Evolutionary conservation across 805 yeast genomes (phyloP), one percentile per base, ranked within the genome.

Genomic region (Kodamaea sagamina): DNA sequence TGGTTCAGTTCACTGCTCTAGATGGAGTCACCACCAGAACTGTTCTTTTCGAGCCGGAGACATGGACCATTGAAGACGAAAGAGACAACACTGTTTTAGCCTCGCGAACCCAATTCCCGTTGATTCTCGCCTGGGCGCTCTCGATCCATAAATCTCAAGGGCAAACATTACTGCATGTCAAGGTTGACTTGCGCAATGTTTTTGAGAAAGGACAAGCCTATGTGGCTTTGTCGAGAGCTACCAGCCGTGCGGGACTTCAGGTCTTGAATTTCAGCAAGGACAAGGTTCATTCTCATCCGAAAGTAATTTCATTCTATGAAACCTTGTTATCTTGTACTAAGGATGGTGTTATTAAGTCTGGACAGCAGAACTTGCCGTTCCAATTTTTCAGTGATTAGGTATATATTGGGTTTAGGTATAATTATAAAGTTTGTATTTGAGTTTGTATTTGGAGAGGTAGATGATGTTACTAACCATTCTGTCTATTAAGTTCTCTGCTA

Each of bases 121-220:
- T 93, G 41, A 82, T 92, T 53, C 68, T 90, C n/a, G 96, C 99
- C 0, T 93, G 98, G 97, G 89, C 99, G 0, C 64, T 93, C 34
- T 89, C 97, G 0, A 90, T 93, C 35, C 99, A 93, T 60, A 92
- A 93, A 65, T 82, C 97, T 0, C 99, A 92, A 61, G 99, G 99
- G 1, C 90, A 92, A 63, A 86, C 98, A 0, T 63, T 89, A 34
- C 81, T 84, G 4, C 73, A 78, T 43, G 89, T 87, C 3, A 76
- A 76, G 48, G 96, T 92, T 4, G 95, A 93, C 59, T 72, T 92
- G 47, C 71, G 75, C 27, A 72, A 74, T 43, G 81, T 86, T 1
- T 92, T 92, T 63, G 98, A 90, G 58, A 82, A 79, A 41, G 99
- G 99, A 0, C 99, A 93, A 61, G 95, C 96, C 0, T 93, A 93